Conservation (phyloP, 2,329 filamentous ascomycete species). For the Penicillium sp. region DNA sequence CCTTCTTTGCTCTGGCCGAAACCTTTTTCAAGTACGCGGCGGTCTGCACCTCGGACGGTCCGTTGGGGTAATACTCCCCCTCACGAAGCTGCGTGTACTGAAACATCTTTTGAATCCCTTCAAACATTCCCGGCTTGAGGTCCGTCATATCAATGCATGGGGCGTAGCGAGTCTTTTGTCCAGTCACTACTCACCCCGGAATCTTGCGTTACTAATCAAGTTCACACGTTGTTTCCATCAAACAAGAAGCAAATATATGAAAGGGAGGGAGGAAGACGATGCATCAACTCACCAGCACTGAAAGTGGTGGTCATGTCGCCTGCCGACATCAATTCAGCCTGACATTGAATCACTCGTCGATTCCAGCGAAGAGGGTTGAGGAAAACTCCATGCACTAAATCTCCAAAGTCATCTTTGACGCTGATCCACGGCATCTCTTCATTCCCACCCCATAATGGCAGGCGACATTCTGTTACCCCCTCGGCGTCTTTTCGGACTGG, state of each 20-base stretch:
- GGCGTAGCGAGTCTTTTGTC: not conserved
- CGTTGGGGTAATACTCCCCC: not conserved
- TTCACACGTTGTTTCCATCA: not conserved
- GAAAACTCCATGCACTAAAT: constrained; percentile 43
- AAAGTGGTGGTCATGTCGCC: not conserved
- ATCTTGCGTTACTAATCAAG: not conserved
- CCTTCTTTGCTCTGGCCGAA: not conserved
- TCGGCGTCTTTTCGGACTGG: not conserved
- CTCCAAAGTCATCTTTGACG: constrained; percentile 41
- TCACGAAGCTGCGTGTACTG: not conserved
- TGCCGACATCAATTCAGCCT: not conserved
- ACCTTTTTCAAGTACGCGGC: not conserved
- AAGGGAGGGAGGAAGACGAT: too few species aligned
- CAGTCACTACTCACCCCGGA: not conserved
- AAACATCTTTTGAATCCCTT: not conserved
- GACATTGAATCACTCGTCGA: not conserved
- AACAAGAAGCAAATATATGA: too few species aligned
- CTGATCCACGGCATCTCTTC: constrained; percentile 37
- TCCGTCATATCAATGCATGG: not conserved
- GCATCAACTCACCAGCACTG: not conserved
- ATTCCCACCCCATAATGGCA: constrained; percentile 38
- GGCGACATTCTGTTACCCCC: not conserved
- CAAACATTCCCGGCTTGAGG: too few species aligned
- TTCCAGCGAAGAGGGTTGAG: constrained; percentile 37
- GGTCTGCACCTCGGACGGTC: not conserved